Base-by-base conservation (phyloP, 495 filamentous ascomycete genomes). In the Podospora sp. region DNA sequence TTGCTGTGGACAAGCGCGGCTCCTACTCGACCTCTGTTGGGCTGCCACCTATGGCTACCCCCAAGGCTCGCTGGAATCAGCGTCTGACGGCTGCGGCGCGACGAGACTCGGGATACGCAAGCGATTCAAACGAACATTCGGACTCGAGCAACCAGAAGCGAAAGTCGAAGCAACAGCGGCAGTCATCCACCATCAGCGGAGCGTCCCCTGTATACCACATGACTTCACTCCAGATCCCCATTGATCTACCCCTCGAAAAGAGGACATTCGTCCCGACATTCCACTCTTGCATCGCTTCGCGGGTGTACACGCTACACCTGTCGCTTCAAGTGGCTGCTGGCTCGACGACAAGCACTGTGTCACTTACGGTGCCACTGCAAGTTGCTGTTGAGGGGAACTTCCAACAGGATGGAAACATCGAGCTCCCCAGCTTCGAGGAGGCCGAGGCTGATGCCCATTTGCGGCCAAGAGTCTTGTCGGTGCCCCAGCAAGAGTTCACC, bases 231-330 rank as follows among this genome's bases (percentile, higher is more conserved):
- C 74, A 90, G 8, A 86, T 97, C 8, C 93, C 95, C 0, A 79
- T 99, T 75, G 81, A 84, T 0, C 80, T 96, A 0, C 93, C 95
- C 0, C 79, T 77, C 11, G 71, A 76, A 21, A 87, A 85, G 69
- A 91, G 89, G 67, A 81, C 87, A 1, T 93, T 94, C 77, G 77
- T 95, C 27, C 96, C 95, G 0, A 93, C 92, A 20, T 99, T 98
- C 80, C 89, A 95, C 78, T 87, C 88, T 62, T 99, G 95, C 78
- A 85, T 97, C 70, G 81, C 91, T 29, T 91, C 90, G 18, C 89
- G 95, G 66, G 79, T 89, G 25, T 98, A 99, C 79, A 80, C 83
- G 9, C 82, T 97, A 22, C 88, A 90, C 51, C 78, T 98, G 58
- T 81, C 82, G 8, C 78, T 91, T 50, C 84, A 87, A 62, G 85